These are phyloP conservation scores for Alliaria petiolata DNA, from an alignment of 345 rosid genomes.

Conservation along the genomic window DNA sequence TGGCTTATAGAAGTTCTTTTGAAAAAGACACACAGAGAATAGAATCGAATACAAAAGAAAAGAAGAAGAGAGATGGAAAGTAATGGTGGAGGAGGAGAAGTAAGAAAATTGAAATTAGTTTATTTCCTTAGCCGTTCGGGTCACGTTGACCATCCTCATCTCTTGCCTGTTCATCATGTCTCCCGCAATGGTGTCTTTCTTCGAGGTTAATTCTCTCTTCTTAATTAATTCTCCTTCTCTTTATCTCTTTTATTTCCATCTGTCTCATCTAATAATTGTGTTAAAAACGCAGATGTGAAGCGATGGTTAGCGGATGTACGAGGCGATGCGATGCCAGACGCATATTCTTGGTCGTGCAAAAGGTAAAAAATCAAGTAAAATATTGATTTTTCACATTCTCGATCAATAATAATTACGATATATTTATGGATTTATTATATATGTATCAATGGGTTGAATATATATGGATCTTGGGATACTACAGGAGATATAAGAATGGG, in stretches of 20 bases:
- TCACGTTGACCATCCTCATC: constrained; percentile 70
- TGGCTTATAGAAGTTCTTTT: constrained; percentile 4
- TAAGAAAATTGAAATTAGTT: constrained; percentile 57
- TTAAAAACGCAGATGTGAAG: constrained; percentile 51
- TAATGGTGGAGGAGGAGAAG: constrained; percentile 43
- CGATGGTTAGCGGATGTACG: constrained; percentile 66
- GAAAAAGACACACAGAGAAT: constrained; percentile 15
- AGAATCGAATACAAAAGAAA: background rate
- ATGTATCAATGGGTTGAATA: background rate
- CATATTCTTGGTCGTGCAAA: constrained; percentile 74
- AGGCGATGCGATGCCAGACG: constrained; percentile 64
- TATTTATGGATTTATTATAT: background rate
- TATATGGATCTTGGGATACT: background rate
- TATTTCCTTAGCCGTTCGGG: constrained; percentile 62
- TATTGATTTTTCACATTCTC: background rate
- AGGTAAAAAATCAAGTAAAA: constrained; percentile 36
- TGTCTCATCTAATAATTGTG: background rate
- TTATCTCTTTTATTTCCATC: background rate
- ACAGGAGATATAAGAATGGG: constrained; percentile 63
- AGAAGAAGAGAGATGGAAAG: constrained; percentile 20
- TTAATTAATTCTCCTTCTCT: background rate
- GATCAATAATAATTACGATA: background rate
- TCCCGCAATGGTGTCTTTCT: constrained; percentile 52
- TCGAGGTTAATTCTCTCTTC: constrained; percentile 39
- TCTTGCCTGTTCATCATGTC: constrained; percentile 54